These are phyloP conservation scores for Globomyces pollinis-pini DNA, from an alignment of 192 early-diverging fungal genomes.

Conservation along the genomic window DNA sequence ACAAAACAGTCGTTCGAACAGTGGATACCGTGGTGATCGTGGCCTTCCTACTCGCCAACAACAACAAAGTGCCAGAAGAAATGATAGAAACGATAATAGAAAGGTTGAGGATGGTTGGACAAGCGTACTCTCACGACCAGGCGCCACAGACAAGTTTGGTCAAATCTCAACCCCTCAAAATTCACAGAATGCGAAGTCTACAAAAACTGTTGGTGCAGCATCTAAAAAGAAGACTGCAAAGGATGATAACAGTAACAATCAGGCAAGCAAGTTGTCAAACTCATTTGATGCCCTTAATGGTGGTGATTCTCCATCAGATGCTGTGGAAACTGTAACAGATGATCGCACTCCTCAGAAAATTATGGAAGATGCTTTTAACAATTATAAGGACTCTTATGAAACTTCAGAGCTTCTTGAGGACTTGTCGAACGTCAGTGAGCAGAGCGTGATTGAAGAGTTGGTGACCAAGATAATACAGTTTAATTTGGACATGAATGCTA, in stretches of 20 bases:
- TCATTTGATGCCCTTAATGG: constrained; percentile 4
- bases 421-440: constrained; percentile 62
- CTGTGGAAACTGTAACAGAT: neutral
- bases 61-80: constrained; percentile 27
- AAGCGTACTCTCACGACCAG: too few species aligned
- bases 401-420: constrained; percentile 62
- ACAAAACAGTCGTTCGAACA: constrained; percentile 31
- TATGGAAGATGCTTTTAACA: constrained; percentile 4
- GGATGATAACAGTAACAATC: neutral
- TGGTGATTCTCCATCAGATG: neutral
- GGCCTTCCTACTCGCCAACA: too few species aligned
- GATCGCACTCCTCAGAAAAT: neutral
- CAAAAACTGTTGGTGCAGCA: neutral
- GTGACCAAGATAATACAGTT: constrained; percentile 41
- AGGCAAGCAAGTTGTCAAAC: neutral
- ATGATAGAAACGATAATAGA: too few species aligned
- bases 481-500: constrained; percentile 43
- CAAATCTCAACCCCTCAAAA: neutral
- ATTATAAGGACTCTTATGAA: constrained; percentile 21
- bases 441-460: constrained; percentile 47
- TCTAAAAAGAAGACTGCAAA: neutral
- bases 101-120: constrained; percentile 3
- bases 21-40: too few species aligned
- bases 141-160: too few species aligned
- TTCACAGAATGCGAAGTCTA: neutral